Percentiles rank a stretch among this genome's conserved stretches.
These are phyloP conservation scores for Talaromyces sp. DNA, from an alignment of 2,329 filamentous ascomycete genomes.

Conservation along the genomic window DNA sequence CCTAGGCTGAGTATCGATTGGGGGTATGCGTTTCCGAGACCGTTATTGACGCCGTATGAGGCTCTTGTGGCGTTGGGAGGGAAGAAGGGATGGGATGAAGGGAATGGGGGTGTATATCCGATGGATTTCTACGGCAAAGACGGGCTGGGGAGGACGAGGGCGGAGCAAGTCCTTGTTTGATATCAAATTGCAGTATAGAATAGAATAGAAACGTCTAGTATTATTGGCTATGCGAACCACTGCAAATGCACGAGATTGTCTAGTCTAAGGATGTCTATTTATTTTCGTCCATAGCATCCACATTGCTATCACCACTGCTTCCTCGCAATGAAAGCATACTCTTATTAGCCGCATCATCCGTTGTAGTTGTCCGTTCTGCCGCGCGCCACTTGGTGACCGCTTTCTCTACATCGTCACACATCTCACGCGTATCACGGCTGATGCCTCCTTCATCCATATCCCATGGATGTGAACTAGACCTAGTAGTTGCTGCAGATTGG, in stretches of 20 bases:
- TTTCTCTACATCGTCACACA: conserved; percentile 84
- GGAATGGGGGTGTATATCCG: conserved; percentile 68
- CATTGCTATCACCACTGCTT: conserved; percentile 37
- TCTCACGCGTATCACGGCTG: conserved; percentile 80
- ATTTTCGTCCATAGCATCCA: conserved; percentile 34
- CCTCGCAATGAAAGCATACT: conserved; percentile 36
- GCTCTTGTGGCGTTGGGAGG: conserved; percentile 84
- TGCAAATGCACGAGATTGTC: not conserved
- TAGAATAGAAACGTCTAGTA: not conserved
- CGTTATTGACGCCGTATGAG: conserved; percentile 90
- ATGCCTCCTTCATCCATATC: conserved; percentile 77
- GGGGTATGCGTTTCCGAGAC: conserved; percentile 91
- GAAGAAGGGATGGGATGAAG: conserved; percentile 67
- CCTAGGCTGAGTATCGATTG: conserved; percentile 97
- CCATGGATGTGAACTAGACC: conserved; percentile 52
- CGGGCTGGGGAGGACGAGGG: conserved; percentile 75
- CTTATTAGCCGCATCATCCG: conserved; percentile 38
- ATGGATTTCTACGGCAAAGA: conserved; percentile 99
- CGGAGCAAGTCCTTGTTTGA: conserved; percentile 19
- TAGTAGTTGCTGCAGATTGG: conserved; percentile 22
- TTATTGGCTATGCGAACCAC: not conserved
- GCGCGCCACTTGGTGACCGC: conserved; percentile 71
- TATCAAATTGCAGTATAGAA: not conserved
- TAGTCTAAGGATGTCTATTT: conserved; percentile 25
- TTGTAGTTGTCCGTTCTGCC: conserved; percentile 52